These are phyloP conservation scores for Claviceps sp. DNA, from an alignment of 2,329 filamentous ascomycete species.

Conservation along the genomic window DNA sequence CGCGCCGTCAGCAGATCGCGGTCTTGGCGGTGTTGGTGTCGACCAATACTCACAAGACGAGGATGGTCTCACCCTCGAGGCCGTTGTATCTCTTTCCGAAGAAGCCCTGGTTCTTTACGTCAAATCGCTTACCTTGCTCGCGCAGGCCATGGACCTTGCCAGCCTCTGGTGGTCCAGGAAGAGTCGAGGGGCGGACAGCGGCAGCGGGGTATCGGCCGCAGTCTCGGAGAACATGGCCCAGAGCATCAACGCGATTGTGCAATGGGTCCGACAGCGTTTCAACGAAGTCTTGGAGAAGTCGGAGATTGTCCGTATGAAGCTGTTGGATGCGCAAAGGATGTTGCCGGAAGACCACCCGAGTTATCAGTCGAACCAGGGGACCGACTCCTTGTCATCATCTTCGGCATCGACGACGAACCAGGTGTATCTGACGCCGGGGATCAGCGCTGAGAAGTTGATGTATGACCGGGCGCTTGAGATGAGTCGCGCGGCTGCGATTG, in stretches of 20 bases:
- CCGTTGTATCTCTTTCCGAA: constrained; percentile 75
- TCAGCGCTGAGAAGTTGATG: constrained; percentile 95
- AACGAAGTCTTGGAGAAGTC: constrained; percentile 97
- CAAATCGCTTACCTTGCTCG: constrained; percentile 79
- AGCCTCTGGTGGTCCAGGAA: constrained; percentile 82
- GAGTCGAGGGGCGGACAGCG: constrained; percentile 46
- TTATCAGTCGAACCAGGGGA: constrained; percentile 66
- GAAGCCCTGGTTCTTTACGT: constrained; percentile 94
- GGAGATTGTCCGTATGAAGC: constrained; percentile 78
- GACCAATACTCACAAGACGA: constrained; percentile 45
- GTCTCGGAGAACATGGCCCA: constrained; percentile 40
- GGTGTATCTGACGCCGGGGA: constrained; percentile 72
- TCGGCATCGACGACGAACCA: constrained; percentile 58
- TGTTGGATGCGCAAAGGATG: constrained; percentile 73
- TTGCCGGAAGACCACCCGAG: constrained; percentile 75
- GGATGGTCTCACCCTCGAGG: constrained; percentile 72
- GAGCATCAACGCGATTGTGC: constrained; percentile 84
- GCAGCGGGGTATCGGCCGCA: constrained; percentile 24
- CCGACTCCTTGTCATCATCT: constrained; percentile 41
- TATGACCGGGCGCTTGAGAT: constrained; percentile 95
- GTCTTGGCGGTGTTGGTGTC: constrained; percentile 47
- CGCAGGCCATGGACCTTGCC: constrained; percentile 91
- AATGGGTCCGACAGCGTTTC: constrained; percentile 88
- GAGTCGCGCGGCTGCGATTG: constrained; percentile 87
- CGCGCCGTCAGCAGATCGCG: constrained; percentile 63